Percentiles rank a stretch among this genome's conserved stretches.
phyloP scores from a whole-genome alignment of 2,329 filamentous ascomycete genomes.

The Phialophora expanda region DNA sequence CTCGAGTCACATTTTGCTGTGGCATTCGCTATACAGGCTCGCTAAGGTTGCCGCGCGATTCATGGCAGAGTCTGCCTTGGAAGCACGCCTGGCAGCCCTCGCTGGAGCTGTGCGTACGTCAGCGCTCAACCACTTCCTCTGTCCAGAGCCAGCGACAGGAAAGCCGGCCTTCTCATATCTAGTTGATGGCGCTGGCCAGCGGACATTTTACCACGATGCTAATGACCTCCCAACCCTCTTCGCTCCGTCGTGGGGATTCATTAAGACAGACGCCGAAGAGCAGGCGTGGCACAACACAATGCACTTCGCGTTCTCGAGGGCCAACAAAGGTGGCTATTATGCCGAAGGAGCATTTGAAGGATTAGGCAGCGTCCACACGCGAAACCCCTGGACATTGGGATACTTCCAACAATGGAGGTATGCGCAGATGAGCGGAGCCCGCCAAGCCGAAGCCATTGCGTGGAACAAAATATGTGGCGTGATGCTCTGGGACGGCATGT shows the following conservation, averaged over 20 bases:
- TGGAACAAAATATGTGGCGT: constrained; percentile 24
- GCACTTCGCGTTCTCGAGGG: constrained; percentile 21
- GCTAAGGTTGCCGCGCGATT: constrained; percentile 13
- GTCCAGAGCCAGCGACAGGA: neutral
- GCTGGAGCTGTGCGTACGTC: constrained; percentile 18
- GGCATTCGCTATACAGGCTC: constrained; percentile 21
- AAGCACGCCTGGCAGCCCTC: neutral
- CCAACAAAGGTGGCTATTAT: constrained; percentile 27
- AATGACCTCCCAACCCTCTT: constrained; percentile 29
- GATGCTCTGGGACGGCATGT: constrained; percentile 30
- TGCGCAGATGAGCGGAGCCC: constrained; percentile 24
- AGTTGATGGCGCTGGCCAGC: constrained; percentile 21
- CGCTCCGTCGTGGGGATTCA: constrained; percentile 22
- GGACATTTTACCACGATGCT: constrained; percentile 28
- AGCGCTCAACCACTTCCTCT: constrained; percentile 24
- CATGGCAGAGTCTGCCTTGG: constrained; percentile 1
- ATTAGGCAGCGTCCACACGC: constrained; percentile 28
- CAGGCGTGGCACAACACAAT: constrained; percentile 29
- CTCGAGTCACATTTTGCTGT: constrained; percentile 27
- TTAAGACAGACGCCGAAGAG: constrained; percentile 11
- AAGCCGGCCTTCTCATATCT: constrained; percentile 22
- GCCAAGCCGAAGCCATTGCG: constrained; percentile 9
- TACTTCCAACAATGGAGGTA: constrained; percentile 29
- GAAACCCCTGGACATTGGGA: constrained; percentile 25
- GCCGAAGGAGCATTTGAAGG: constrained; percentile 24